phyloP scores from a whole-genome alignment of 768 basidiomycete species.

The Nidularia sp. region DNA sequence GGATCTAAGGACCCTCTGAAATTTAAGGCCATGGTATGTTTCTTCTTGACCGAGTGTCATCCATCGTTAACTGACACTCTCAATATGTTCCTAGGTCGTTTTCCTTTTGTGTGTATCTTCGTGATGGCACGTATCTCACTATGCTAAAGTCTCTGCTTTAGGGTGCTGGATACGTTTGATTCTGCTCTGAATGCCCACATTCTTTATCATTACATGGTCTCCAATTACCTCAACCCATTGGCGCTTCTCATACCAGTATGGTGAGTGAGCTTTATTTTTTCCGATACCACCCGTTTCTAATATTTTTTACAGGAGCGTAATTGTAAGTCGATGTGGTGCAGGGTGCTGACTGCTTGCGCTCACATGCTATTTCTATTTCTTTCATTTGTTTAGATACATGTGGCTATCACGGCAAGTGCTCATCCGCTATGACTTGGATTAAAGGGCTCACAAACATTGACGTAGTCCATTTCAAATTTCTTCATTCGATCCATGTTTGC shows the following conservation, averaged over 20 bases:
- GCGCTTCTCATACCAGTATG: conserved; percentile 43
- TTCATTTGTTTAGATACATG: conserved; percentile 38
- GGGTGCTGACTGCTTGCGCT: too few relatives aligned
- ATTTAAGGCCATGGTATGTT: conserved; percentile 34
- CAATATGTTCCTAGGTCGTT: conserved; percentile 18
- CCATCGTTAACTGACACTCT: neutral
- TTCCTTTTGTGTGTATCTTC: conserved; percentile 24
- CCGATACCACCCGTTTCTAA: neutral
- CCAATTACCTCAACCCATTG: conserved; percentile 44
- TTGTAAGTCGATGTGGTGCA: conserved; percentile 27
- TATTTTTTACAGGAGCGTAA: conserved; percentile 37
- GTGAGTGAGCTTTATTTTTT: conserved; percentile 24
- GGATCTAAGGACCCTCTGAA: conserved; percentile 23
- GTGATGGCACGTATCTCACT: conserved; percentile 3
- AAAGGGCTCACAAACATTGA: neutral
- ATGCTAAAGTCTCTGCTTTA: conserved; percentile 12
- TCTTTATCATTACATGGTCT: conserved; percentile 55
- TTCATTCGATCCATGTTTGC: conserved; percentile 51
- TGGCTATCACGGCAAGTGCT: conserved; percentile 43
- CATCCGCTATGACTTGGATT: neutral
- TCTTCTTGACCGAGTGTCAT: neutral
- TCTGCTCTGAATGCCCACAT: conserved; percentile 48
- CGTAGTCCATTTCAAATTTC: conserved; percentile 44
- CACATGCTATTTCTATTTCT: neutral
- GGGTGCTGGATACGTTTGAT: conserved; percentile 55